phyloP scores from a whole-genome alignment of 2,329 filamentous ascomycete genomes.

The Penicillium digitatum region DNA sequence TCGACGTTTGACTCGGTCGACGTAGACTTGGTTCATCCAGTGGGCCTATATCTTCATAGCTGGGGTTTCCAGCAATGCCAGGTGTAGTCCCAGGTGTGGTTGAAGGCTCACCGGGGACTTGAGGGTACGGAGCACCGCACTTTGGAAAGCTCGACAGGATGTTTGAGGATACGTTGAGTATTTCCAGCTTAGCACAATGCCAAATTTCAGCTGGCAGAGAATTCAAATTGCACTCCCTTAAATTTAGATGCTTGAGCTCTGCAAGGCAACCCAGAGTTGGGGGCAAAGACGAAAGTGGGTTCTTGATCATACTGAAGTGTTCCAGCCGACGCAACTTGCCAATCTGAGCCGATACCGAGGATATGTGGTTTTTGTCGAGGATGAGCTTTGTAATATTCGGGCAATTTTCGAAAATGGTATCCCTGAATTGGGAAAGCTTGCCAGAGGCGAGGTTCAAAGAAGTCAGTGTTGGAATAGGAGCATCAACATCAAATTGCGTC shows the following conservation, averaged over 20 bases:
- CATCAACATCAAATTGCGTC: slow-evolving; percentile 82
- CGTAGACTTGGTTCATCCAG: slow-evolving; percentile 61
- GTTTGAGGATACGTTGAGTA: slow-evolving; percentile 92
- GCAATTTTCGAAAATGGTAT: slow-evolving; percentile 82
- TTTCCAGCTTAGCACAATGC: slow-evolving; percentile 87
- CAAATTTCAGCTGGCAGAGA: slow-evolving; percentile 90
- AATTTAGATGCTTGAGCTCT: slow-evolving; percentile 79
- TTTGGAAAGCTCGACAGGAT: slow-evolving; percentile 88
- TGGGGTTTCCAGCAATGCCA: slow-evolving; percentile 59
- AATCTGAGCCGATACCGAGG: slow-evolving; percentile 79
- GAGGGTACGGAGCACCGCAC: slow-evolving; percentile 62
- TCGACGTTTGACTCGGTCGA: slow-evolving; percentile 80
- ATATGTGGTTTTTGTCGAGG: slow-evolving; percentile 93
- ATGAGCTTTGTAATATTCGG: slow-evolving; percentile 81
- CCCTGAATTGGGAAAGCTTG: slow-evolving; percentile 81
- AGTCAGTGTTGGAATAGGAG: slow-evolving; percentile 74
- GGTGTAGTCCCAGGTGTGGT: slow-evolving; percentile 47
- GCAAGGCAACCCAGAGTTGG: slow-evolving; percentile 81
- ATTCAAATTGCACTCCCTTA: slow-evolving; percentile 89
- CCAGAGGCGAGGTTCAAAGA: slow-evolving; percentile 85
- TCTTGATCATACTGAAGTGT: slow-evolving; percentile 90
- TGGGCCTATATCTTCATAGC: slow-evolving; percentile 71
- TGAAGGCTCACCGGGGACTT: slow-evolving; percentile 52
- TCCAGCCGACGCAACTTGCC: slow-evolving; percentile 79
- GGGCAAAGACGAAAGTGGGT: slow-evolving; percentile 78